Base-by-base conservation (phyloP, 148 eudicot species). In the Rhododendron griersonianum region DNA sequence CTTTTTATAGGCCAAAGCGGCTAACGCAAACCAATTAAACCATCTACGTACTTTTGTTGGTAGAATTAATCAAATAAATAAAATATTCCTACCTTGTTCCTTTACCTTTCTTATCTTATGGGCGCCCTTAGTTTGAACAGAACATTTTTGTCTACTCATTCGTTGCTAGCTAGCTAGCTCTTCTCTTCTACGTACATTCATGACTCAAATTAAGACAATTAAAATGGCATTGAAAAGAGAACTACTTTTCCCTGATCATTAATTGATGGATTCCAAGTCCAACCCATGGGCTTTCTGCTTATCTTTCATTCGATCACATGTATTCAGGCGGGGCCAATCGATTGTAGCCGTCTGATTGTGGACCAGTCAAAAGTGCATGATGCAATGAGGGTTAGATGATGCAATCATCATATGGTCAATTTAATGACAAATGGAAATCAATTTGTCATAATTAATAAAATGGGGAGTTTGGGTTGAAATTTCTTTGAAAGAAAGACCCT, bases 111-210 rank as follows among this genome's bases (percentile, higher is more conserved):
- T 73, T 85, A 78, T 73, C 75, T 61, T 83, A 78, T 73, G 77
- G 89, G 84, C 89, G 87, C 89, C 87, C 55, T 45, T 45, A 53
- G 86, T 89, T 89, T 89, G 84, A 73, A 87, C 47, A 35, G 33
- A 82, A 65, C 30, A 55, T 77, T 41, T 79, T 82, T 73, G 21
- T 53, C 75, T 79, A 84, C 45, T 76, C 37, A 7, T 8, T 81
- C 63, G 1, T 23, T 47, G 21, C 30, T 30, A 30, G 30, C 30
- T 30, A 30, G 30, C 30, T 30, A 30, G 30, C 18, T 7, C 50
- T 67, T 10, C 21, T 71, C 47, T 67, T 67, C 74, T 28, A 21
- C 41, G 41, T 39, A 39, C 57, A 44, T 45, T 71, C 2, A n/a
- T 48, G 57, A 59, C 78, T 47, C 18, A 47, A 79, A 47, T 23